Percentiles rank a stretch among this genome's conserved stretches.
Evolutionary conservation across 768 basidiomycete species (phyloP).

Genomic region (Kwoniella shandongensis): DNA sequence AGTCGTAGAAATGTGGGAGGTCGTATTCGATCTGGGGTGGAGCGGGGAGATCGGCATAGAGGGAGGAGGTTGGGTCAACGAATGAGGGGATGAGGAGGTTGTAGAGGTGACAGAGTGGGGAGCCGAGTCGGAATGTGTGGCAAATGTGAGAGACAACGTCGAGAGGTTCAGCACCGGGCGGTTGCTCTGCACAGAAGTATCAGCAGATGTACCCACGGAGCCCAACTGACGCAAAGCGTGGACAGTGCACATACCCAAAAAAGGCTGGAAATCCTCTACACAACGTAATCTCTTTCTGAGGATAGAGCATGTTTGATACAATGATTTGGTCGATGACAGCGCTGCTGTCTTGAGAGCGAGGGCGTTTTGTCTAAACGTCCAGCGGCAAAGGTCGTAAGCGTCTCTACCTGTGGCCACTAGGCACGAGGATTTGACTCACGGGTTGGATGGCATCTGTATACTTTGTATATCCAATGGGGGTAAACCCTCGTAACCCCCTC

Average conservation of each 20-base stretch:
- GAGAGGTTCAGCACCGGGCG: slow-evolving; percentile 37
- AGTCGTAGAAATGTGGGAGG: slow-evolving; percentile 41
- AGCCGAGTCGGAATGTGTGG: slow-evolving; percentile 88
- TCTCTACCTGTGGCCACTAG: not conserved
- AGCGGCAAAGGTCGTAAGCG: not conserved
- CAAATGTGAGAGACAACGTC: slow-evolving; percentile 94
- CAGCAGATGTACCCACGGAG: not conserved
- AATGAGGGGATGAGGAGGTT: slow-evolving; percentile 67
- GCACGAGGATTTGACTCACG: slow-evolving; percentile 35
- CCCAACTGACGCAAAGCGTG: not conserved
- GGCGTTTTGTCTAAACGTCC: slow-evolving; percentile 40
- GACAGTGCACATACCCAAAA: slow-evolving; percentile 37
- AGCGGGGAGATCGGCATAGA: slow-evolving; percentile 25
- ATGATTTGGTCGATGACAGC: slow-evolving; percentile 43
- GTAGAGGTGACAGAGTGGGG: slow-evolving; percentile 92
- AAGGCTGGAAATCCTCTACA: slow-evolving; percentile 46
- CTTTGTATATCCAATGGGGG: slow-evolving; percentile 43
- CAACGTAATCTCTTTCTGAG: slow-evolving; percentile 39
- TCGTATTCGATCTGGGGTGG: slow-evolving; percentile 41
- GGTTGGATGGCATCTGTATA: slow-evolving; percentile 48
- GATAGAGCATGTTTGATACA: slow-evolving; percentile 48
- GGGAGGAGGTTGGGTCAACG: slow-evolving; percentile 25
- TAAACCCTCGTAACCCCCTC: slow-evolving; percentile 18
- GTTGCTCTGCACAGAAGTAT: slow-evolving; percentile 33
- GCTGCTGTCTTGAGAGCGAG: slow-evolving; percentile 52